Conservation (phyloP, 1,284 basidiomycete species). For the Leccinum colubrinum region DNA sequence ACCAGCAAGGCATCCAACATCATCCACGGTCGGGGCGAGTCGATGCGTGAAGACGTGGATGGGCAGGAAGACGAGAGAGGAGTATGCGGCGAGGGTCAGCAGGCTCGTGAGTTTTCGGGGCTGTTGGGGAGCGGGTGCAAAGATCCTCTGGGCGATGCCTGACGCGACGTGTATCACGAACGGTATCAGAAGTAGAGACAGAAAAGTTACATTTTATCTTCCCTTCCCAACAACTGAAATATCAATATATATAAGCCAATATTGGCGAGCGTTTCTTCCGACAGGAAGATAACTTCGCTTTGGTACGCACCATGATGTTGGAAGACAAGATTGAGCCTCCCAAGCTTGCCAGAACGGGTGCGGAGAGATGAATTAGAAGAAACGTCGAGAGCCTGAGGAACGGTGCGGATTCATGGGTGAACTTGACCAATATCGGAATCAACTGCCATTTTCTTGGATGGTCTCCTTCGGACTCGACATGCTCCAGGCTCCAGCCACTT, state of each 20-base stretch:
- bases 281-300: background rate
- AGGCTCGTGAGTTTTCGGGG: slow-evolving; percentile 43
- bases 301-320: slow-evolving; percentile 59
- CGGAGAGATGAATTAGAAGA: slow-evolving; percentile 64
- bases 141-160: slow-evolving; percentile 53
- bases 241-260: background rate
- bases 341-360: slow-evolving; percentile 62
- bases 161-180: slow-evolving; percentile 57
- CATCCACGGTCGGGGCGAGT: slow-evolving; percentile 34
- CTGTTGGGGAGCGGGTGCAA: slow-evolving; percentile 35
- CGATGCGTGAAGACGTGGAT: slow-evolving; percentile 66
- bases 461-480: background rate
- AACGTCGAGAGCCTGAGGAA: slow-evolving; percentile 55
- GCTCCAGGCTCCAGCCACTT: too few relatives aligned
- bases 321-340: slow-evolving; percentile 67
- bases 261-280: background rate
- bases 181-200: slow-evolving; percentile 45
- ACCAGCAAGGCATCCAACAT: too few relatives aligned
- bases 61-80: slow-evolving; percentile 52
- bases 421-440: slow-evolving; percentile 37
- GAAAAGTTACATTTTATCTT: slow-evolving; percentile 23
- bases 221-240: slow-evolving; percentile 65
- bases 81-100: slow-evolving; percentile 57
- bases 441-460: background rate
- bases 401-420: slow-evolving; percentile 56